Evolutionary conservation across 2,329 filamentous ascomycete species (phyloP).

Genomic region (Xylariomycetidae sp.): DNA sequence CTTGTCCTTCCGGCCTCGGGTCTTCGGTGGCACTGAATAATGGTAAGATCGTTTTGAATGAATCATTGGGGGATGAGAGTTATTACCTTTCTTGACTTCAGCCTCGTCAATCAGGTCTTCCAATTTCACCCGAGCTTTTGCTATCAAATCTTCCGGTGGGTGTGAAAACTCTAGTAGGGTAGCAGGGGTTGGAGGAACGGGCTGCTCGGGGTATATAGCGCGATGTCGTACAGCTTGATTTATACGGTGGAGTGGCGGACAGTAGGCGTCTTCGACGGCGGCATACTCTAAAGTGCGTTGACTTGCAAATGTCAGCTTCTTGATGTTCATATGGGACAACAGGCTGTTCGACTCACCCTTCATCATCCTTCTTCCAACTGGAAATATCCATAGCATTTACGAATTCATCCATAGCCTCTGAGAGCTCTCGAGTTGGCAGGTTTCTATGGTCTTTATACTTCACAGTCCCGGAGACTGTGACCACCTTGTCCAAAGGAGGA

Average conservation of each 20-base stretch:
- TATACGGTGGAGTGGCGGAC: conserved; percentile 81
- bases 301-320: conserved; percentile 26
- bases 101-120: conserved; percentile 62
- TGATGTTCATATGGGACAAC: conserved; percentile 1
- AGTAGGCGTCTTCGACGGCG: conserved; percentile 75
- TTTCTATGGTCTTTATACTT: conserved; percentile 79
- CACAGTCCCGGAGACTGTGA: conserved; percentile 79
- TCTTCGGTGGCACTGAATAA: conserved; percentile 67
- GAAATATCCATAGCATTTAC: conserved; percentile 91
- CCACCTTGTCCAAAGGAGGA: conserved; percentile 78
- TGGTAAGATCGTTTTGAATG: conserved; percentile 21
- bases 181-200: conserved; percentile 57
- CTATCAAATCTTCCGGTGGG: conserved; percentile 63
- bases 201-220: conserved; percentile 66
- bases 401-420: conserved; percentile 81
- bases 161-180: conserved; percentile 68
- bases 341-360: conserved; percentile 50
- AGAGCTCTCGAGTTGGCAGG: conserved; percentile 70
- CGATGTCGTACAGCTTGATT: conserved; percentile 80
- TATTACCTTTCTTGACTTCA: conserved; percentile 74
- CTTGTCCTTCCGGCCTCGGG: conserved; percentile 66
- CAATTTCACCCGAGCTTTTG: conserved; percentile 53
- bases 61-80: not conserved
- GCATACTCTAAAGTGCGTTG: conserved; percentile 58
- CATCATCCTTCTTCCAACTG: conserved; percentile 64